Base-by-base conservation (phyloP, 2,329 filamentous ascomycete species). In the Sporothrix mexicana region DNA sequence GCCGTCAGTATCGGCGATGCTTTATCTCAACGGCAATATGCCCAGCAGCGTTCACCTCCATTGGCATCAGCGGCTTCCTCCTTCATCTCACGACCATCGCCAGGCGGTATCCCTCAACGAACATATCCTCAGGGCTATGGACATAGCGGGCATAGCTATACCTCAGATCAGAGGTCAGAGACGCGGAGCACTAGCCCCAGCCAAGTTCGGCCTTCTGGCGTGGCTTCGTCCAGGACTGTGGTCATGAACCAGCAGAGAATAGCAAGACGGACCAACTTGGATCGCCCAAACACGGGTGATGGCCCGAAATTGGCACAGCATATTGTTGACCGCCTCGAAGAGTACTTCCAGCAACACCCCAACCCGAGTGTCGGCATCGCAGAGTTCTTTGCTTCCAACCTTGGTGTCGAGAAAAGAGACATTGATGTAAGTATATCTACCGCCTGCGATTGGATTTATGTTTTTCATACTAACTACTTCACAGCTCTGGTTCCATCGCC, bases 351-450 rank as follows among this genome's bases (percentile, higher is more conserved):
- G 36, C 79, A 80, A 7, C 82, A 87, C 41, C 81, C 85, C 1
- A 78, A 83, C 1, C 87, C 87, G 1, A 86, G 82, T 57, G 81
- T 86, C 64, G 84, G 83, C 0, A 83, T 87, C 55, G 84, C 84
- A 49, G 86, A 86, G 55, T 85, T 87, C 77, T 80, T 88, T 57
- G 86, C 87, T 10, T 88, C 87, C 0, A 88, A 85, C 55, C 78
- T 88, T 2, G 85, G 85, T 15, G 84, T 87, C 30, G 85, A 88
- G 72, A 82, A 83, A 2, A 79, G 81, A 66, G 85, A 88, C 74
- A 82, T 89, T 41, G 83, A 87, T 55, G 74, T 75, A 49, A 55
- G 74, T 69, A 1, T 47, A 13, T 23, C 9, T 41, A 6, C 9
- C 10, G 3, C 3, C 6, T 43, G 9, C 30, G 12, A 36, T 36